phyloP scores from a whole-genome alignment of 768 basidiomycete species.

The Hericium coralloides region DNA sequence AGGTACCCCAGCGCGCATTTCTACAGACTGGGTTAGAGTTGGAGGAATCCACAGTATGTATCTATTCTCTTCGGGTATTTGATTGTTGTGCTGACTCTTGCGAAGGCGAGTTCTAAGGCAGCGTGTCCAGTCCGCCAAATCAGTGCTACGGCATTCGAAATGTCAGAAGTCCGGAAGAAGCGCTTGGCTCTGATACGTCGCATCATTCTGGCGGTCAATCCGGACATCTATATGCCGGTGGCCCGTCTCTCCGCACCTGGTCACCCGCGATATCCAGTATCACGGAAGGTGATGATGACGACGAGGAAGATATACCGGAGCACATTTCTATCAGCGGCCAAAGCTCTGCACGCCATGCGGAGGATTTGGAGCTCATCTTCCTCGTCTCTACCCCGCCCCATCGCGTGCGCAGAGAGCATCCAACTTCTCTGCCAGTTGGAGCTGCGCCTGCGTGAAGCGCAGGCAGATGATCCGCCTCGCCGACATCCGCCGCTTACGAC shows the following conservation, averaged over 20 bases:
- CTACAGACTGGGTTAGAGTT: constrained; percentile 15
- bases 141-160: not conserved
- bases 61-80: not conserved
- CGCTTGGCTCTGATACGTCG: not conserved
- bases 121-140: not conserved
- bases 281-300: not conserved
- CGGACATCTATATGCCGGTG: constrained; percentile 12
- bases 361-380: not conserved
- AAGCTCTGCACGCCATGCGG: not conserved
- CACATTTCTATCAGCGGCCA: too few relatives aligned
- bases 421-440: not conserved
- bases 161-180: constrained; percentile 3
- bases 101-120: not conserved
- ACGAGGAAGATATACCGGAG: not conserved
- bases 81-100: too few relatives aligned
- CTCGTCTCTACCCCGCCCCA: constrained; percentile 4
- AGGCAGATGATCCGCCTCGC: not conserved
- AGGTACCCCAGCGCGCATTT: too few relatives aligned
- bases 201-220: constrained; percentile 6
- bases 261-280: too few relatives aligned
- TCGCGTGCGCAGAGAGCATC: not conserved
- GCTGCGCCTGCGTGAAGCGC: constrained; percentile 6
- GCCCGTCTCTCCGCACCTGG: too few relatives aligned
- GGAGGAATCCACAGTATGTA: constrained; percentile 21
- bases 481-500: too few relatives aligned